These are phyloP conservation scores for Kluyveromyces sp. DNA, from an alignment of 1,139 yeast species.

Conservation along the genomic window DNA sequence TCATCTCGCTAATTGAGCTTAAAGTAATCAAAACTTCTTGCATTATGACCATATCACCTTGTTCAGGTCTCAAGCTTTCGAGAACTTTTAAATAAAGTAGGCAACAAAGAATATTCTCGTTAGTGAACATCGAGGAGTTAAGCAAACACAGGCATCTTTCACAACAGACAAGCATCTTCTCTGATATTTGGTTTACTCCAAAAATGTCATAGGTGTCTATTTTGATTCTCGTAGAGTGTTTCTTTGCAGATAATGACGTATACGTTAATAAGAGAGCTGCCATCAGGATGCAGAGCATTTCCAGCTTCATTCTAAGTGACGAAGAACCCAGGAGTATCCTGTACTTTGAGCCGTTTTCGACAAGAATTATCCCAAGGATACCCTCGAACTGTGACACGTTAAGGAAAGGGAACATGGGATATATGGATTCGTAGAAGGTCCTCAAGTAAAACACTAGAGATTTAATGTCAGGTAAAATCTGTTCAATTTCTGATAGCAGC, in stretches of 20 bases:
- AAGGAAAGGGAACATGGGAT: constrained; percentile 8
- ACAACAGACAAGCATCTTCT: neutral
- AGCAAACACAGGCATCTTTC: constrained; percentile 5
- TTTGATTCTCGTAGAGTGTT: neutral
- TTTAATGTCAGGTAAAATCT: constrained; percentile 1
- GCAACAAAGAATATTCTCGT: constrained; percentile 8
- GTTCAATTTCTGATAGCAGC: constrained; percentile 3
- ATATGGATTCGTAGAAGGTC: constrained; percentile 5
- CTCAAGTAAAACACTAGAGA: constrained; percentile 3
- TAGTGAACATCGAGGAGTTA: constrained; percentile 4
- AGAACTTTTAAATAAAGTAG: constrained; percentile 3
- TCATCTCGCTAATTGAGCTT: constrained; percentile 5
- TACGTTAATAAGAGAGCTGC: constrained; percentile 1
- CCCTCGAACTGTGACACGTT: constrained; percentile 7
- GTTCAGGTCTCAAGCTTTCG: constrained; percentile 1
- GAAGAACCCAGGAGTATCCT: neutral
- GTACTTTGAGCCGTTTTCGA: neutral
- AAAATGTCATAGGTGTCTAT: neutral
- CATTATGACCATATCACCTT: constrained; percentile 1
- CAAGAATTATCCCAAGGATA: neutral
- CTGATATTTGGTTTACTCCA: constrained; percentile 1
- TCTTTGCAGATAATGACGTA: constrained; percentile 1
- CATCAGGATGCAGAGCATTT: constrained; percentile 6
- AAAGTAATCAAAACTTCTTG: constrained; percentile 3
- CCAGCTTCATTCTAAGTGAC: constrained; percentile 2